A percentile compares a stretch with the other conserved stretches of the same genome.
Conservation (phyloP, 2,329 filamentous ascomycete genomes). For the Ophiostoma triangulosporum region DNA sequence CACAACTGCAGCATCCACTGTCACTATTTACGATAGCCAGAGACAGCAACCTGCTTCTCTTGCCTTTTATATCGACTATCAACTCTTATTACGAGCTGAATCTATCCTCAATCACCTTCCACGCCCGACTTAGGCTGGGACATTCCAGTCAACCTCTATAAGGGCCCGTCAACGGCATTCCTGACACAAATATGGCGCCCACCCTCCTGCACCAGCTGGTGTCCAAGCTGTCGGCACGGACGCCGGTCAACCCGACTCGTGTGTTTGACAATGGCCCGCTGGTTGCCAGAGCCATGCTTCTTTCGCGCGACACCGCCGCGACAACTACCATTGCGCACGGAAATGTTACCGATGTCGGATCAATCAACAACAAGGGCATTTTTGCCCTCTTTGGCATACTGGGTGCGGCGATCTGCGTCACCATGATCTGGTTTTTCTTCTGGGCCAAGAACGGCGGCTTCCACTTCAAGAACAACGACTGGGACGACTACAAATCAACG, state of each 20-base stretch:
- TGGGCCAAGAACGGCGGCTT: conserved; percentile 96
- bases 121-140: not conserved
- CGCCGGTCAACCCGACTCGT: conserved; percentile 13
- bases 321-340: conserved; percentile 25
- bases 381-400: conserved; percentile 80
- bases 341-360: conserved; percentile 39
- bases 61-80: not conserved
- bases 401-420: conserved; percentile 59
- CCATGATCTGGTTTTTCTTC: conserved; percentile 94
- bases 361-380: conserved; percentile 56
- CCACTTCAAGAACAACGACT: conserved; percentile 70
- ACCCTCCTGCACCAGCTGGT: conserved; percentile 20
- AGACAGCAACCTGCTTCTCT: not conserved
- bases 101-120: too few relatives aligned
- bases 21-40: not conserved
- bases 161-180: not conserved
- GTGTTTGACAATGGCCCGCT: conserved; percentile 27
- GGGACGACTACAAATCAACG: conserved; percentile 97
- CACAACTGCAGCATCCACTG: not conserved
- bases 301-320: conserved; percentile 24
- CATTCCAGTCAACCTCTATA: not conserved
- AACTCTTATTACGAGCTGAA: too few relatives aligned
- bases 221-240: conserved; percentile 8
- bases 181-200: conserved; percentile 24
- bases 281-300: conserved; percentile 29